These are phyloP conservation scores for Bremia lactucae DNA, from an alignment of 352 stramenopile species.

Conservation along the genomic window DNA sequence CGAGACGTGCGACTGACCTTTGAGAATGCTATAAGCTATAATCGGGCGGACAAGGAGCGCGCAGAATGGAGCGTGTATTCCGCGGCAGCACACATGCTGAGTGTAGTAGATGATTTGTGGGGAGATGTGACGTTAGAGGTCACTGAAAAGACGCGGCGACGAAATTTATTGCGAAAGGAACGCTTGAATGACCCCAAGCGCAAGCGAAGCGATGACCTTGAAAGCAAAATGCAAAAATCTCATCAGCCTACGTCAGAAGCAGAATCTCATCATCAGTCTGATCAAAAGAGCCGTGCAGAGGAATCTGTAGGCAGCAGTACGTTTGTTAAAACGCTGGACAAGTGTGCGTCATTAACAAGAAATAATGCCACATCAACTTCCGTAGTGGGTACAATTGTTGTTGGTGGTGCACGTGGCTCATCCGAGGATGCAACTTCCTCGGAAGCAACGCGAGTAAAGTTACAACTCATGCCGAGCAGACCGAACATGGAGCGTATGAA, in stretches of 20 bases:
- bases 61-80: constrained; percentile 76
- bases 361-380: constrained; percentile 13
- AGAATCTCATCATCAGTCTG: constrained; percentile 19
- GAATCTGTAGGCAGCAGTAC: constrained; percentile 3
- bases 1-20: constrained; percentile 70
- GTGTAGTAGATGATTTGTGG: constrained; percentile 65
- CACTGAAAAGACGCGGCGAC: constrained; percentile 53
- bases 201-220: constrained; percentile 30
- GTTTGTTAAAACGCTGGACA: constrained; percentile 2
- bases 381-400: constrained; percentile 25
- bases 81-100: constrained; percentile 60
- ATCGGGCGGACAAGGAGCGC: constrained; percentile 66
- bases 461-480: constrained; percentile 52
- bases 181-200: constrained; percentile 49
- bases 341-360: constrained; percentile 3
- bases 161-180: constrained; percentile 64
- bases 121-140: constrained; percentile 74
- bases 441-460: constrained; percentile 43
- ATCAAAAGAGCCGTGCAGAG: constrained; percentile 17
- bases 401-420: constrained; percentile 16
- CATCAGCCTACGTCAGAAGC: constrained; percentile 4
- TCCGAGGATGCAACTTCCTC: constrained; percentile 14
- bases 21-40: constrained; percentile 78
- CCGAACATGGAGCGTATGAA: constrained; percentile 65
- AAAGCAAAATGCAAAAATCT: constrained; percentile 23